Base-by-base conservation (phyloP, 495 filamentous ascomycete species). In the Hyphodiscus hymeniophilus region DNA sequence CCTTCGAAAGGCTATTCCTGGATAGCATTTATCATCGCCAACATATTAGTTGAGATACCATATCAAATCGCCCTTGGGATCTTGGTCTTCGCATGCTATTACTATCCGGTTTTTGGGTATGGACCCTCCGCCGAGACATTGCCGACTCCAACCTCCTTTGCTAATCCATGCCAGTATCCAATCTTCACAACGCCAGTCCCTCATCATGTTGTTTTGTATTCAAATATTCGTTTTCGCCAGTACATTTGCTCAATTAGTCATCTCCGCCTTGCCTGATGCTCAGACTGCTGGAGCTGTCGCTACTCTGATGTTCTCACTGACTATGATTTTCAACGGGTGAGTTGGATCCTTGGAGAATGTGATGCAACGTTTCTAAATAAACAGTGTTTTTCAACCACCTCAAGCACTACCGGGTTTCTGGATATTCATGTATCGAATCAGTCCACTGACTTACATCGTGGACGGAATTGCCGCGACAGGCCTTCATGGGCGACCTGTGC, bases 1-100 rank as follows among this genome's bases (percentile, higher is more conserved):
- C 77, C 76, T 7, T 77, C 73, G 23, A 85, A 82, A 48, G 75
- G 76, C 7, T 92, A 92, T 61, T 77, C 74, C 21, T 89, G 85
- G 85, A 63, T 69, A 10, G 77, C 75, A 0, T 89, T 89, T 62
- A 63, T 84, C 15, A 71, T 81, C 18, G 72, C 76, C 51, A 77
- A 80, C 40, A 76, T 89, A 54, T 20, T 84, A 13, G 77, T 82
- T 48, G 86, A 90, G 58, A 73, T 90, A 7, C 84, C 85, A 0
- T 89, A 81, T 56, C 73, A 78, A 20, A 66, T 84, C 31, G 47
- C 86, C 10, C 68, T 77, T 1, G 80, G 26, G 10, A 28, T 28
- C 10, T 10, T 28, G 10, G 26, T 28, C 10, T 28, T 28, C 12
- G 17, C 3, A 4, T 40, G 8, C 4, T 40, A 21, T 18, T 38